A percentile compares a stretch with the other conserved stretches of the same genome.
phyloP scores from a whole-genome alignment of 164 flowering plant genomes.

The Protea cynaroides region DNA sequence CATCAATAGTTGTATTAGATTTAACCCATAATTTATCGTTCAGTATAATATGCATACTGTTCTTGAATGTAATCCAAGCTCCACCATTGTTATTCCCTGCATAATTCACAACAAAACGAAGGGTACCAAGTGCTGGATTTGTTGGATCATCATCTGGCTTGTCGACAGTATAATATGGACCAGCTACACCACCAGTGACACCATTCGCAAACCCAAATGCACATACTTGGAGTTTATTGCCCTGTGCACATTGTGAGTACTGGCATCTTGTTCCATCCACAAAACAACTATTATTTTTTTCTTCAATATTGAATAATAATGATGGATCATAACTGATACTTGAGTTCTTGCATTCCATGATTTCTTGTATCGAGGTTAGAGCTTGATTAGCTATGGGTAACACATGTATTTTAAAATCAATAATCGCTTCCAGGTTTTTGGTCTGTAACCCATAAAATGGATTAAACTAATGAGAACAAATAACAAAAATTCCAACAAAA shows the following conservation, averaged over 20 bases:
- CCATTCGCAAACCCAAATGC: constrained; percentile 26
- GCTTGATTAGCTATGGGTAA: neutral
- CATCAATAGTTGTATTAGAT: constrained; percentile 27
- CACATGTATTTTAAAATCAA: neutral
- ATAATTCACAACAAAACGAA: constrained; percentile 18
- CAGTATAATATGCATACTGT: constrained; percentile 19
- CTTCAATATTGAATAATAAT: neutral
- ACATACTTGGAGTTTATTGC: constrained; percentile 19
- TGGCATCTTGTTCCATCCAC: constrained; percentile 32
- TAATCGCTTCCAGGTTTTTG: constrained; percentile 8
- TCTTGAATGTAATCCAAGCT: constrained; percentile 23
- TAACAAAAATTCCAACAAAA: too few species aligned
- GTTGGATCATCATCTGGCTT: constrained; percentile 9
- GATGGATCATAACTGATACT: neutral
- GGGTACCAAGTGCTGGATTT: constrained; percentile 21
- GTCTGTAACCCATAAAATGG: too few species aligned
- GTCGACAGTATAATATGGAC: constrained; percentile 14
- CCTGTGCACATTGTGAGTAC: constrained; percentile 19
- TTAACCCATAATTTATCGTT: constrained; percentile 18
- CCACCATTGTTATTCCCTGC: constrained; percentile 18
- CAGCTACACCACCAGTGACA: constrained; percentile 25
- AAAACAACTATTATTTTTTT: neutral
- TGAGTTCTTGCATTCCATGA: neutral
- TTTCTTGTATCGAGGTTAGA: neutral
- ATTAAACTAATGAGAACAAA: too few species aligned